Percentiles rank a stretch among this genome's conserved stretches.
Conservation (phyloP, 1,284 basidiomycete species). For the Trichosporon coremiiforme region DNA sequence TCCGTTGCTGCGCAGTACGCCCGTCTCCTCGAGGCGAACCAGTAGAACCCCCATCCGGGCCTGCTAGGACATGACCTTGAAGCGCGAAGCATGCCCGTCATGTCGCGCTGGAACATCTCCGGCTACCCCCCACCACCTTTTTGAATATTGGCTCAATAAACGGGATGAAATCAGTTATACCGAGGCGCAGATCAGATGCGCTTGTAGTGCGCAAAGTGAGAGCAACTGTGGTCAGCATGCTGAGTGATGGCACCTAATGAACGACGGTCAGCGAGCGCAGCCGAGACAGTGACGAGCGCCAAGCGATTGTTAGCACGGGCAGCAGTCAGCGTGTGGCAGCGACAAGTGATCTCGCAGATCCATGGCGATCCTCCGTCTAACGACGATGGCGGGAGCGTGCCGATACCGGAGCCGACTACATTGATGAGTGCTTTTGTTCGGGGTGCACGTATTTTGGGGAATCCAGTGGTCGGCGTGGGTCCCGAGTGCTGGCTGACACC, state of each 20-base stretch:
- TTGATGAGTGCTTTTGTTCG: not conserved
- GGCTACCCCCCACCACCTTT: no score
- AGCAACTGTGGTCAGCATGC: not conserved
- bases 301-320: not conserved
- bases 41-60: not conserved
- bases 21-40: not conserved
- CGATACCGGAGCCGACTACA: no score
- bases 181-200: not conserved
- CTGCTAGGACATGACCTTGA: no score
- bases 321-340: not conserved
- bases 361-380: not conserved
- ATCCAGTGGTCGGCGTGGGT: not conserved
- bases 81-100: no score
- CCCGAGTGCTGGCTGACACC: not conserved
- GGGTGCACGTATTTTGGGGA: not conserved
- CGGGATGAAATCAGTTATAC: not conserved
- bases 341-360: not conserved
- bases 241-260: not conserved
- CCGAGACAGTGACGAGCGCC: not conserved
- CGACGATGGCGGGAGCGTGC: no score
- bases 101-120: no score
- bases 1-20: not conserved
- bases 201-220: no score
- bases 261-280: not conserved
- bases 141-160: not conserved